Evolutionary conservation across 176 grass and related monocot genomes (phyloP).

Genomic region (Zoysia japonica): DNA sequence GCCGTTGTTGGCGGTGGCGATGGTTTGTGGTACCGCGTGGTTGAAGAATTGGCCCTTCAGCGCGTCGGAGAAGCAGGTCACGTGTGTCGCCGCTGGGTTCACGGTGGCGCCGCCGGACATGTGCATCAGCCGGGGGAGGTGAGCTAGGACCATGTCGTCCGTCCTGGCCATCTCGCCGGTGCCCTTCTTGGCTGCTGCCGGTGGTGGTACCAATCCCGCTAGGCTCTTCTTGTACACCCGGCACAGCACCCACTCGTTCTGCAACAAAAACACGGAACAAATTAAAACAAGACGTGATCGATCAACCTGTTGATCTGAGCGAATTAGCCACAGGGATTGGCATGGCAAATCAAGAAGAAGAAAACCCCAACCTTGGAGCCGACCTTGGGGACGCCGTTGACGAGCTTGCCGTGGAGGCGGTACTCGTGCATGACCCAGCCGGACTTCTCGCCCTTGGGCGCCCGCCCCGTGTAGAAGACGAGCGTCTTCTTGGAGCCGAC

Average conservation of each 20-base stretch:
- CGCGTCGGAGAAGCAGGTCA: constrained; percentile 95
- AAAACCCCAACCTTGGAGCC: constrained; percentile 34
- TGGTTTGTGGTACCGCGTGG: background rate
- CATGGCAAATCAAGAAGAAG: constrained; percentile 1
- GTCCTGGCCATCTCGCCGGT: constrained; percentile 9
- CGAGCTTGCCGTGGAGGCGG: constrained; percentile 50
- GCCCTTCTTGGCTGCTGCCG: constrained; percentile 1
- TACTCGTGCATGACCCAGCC: constrained; percentile 94
- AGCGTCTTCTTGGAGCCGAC: constrained; percentile 70
- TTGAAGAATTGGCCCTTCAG: constrained; percentile 57
- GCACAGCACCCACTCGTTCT: constrained; percentile 93
- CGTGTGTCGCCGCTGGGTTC: constrained; percentile 46
- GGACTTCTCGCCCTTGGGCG: constrained; percentile 76
- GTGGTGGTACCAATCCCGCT: background rate
- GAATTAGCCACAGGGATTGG: background rate
- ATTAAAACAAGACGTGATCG: constrained; percentile 5
- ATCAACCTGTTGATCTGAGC: background rate
- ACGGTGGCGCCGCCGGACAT: constrained; percentile 35
- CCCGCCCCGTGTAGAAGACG: constrained; percentile 67
- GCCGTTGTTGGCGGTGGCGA: background rate
- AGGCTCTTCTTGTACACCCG: constrained; percentile 79
- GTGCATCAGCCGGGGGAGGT: constrained; percentile 55
- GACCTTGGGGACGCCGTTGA: constrained; percentile 37
- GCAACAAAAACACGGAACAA: background rate
- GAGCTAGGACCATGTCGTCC: background rate